phyloP scores from a whole-genome alignment of 495 filamentous ascomycete genomes.

The Amorphotheca resinae region DNA sequence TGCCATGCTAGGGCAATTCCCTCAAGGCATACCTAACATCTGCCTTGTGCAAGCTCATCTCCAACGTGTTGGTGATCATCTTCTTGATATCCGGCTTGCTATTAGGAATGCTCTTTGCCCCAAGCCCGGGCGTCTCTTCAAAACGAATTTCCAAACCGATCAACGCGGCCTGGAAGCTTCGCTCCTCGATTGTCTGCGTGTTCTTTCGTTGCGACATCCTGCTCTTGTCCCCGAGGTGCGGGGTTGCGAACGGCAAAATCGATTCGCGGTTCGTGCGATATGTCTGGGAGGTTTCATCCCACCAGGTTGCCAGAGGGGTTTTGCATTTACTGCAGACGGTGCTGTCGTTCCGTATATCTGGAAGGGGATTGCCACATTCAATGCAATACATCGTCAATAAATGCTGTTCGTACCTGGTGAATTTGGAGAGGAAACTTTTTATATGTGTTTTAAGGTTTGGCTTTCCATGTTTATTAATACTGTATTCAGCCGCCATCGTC shows the following conservation, averaged over 20 bases:
- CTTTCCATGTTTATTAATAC: too few species aligned
- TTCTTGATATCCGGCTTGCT: conserved; percentile 36
- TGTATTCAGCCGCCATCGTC: too few species aligned
- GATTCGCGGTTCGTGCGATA: conserved; percentile 18
- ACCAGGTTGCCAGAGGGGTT: conserved; percentile 17
- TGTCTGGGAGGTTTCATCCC: conserved; percentile 19
- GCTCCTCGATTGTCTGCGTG: conserved; percentile 35
- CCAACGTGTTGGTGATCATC: conserved; percentile 35
- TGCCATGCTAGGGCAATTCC: not conserved
- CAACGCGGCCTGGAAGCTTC: conserved; percentile 38
- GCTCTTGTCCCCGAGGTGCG: not conserved
- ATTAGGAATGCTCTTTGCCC: conserved; percentile 34
- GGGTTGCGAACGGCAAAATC: conserved; percentile 5
- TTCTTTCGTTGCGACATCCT: conserved; percentile 13
- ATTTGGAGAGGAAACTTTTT: too few species aligned
- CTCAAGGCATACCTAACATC: conserved; percentile 37
- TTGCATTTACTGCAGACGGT: conserved; percentile 21
- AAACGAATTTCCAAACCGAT: conserved; percentile 44
- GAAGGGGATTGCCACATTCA: conserved; percentile 16
- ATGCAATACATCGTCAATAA: conserved; percentile 14
- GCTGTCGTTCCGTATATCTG: conserved; percentile 10
- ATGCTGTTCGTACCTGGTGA: too few species aligned
- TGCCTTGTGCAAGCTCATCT: conserved; percentile 40
- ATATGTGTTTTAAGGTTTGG: too few species aligned
- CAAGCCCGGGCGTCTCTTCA: conserved; percentile 17